Evolutionary conservation across 164 flowering plant species (phyloP).

Genomic region (Echeveria elegans): DNA sequence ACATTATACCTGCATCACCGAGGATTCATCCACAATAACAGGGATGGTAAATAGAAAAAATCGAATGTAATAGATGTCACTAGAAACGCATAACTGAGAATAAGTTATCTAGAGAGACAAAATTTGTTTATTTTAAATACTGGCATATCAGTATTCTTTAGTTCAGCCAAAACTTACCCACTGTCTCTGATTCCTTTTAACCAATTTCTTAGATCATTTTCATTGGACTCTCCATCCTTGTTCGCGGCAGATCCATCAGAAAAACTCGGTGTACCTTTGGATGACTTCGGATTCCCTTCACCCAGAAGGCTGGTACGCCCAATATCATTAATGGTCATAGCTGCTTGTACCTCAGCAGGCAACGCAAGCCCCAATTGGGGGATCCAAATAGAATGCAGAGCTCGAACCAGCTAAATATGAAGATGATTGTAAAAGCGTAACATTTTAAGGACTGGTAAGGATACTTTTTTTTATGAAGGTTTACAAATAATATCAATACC

Average conservation of each 20-base stretch:
- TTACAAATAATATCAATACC: too few species aligned
- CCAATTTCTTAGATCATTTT: slow-evolving; percentile 84
- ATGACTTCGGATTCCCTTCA: slow-evolving; percentile 47
- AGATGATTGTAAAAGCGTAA: neutral
- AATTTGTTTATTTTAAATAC: too few species aligned
- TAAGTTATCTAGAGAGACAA: neutral
- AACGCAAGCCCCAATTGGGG: slow-evolving; percentile 50
- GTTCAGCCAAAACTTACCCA: slow-evolving; percentile 53
- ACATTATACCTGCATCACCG: slow-evolving; percentile 63
- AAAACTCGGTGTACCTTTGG: slow-evolving; percentile 40
- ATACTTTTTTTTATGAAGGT: neutral
- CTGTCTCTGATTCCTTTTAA: slow-evolving; percentile 93
- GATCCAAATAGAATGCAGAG: slow-evolving; percentile 88
- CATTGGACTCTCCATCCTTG: slow-evolving; percentile 49
- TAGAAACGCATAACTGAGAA: neutral
- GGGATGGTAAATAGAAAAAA: neutral
- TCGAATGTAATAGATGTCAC: neutral
- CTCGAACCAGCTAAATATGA: slow-evolving; percentile 71
- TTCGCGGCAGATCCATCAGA: slow-evolving; percentile 43
- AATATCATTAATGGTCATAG: slow-evolving; percentile 62
- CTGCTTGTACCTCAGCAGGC: slow-evolving; percentile 72
- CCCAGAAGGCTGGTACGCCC: slow-evolving; percentile 77
- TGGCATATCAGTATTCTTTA: neutral
- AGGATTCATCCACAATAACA: neutral
- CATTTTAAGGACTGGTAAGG: neutral